Percentiles rank a stretch among this genome's conserved stretches.
Evolutionary conservation across 2,329 filamentous ascomycete genomes (phyloP).

Genomic region (Zopfia rhizophila): DNA sequence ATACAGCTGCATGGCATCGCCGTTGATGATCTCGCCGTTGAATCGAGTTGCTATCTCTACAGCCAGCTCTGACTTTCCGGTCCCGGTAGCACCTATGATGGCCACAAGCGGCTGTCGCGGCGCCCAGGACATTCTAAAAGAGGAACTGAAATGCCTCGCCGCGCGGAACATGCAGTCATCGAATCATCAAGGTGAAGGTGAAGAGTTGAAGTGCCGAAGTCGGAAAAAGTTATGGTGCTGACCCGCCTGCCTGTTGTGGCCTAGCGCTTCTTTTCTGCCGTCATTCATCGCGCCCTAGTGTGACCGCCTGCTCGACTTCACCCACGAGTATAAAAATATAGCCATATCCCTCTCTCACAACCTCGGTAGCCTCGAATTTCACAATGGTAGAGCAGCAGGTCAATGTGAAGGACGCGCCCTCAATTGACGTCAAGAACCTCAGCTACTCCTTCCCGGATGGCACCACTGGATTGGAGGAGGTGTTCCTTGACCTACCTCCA

Average conservation of each 20-base stretch:
- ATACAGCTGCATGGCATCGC: constrained; percentile 98
- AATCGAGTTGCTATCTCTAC: constrained; percentile 85
- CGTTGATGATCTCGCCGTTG: constrained; percentile 95
- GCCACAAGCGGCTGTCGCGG: constrained; percentile 72
- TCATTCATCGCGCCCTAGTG: constrained; percentile 14
- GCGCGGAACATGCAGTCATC: constrained; percentile 44
- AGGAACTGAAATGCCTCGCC: constrained; percentile 23
- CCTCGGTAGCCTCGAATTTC: constrained; percentile 2
- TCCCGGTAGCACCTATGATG: constrained; percentile 89
- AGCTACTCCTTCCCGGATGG: constrained; percentile 91
- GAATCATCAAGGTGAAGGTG: too few relatives aligned
- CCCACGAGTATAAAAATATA: constrained; percentile 25
- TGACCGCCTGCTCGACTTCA: constrained; percentile 19
- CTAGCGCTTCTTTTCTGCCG: constrained; percentile 28
- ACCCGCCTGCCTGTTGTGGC: constrained; percentile 27
- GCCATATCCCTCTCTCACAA: constrained; percentile 11
- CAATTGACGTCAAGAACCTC: constrained; percentile 78
- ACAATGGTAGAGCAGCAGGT: constrained; percentile 37
- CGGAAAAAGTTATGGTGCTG: constrained; percentile 1
- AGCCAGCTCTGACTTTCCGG: constrained; percentile 94
- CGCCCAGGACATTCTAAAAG: constrained; percentile 34
- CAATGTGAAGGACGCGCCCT: constrained; percentile 56
- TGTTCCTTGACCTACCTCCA: constrained; percentile 80
- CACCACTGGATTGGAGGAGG: constrained; percentile 77
- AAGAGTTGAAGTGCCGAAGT: constrained; percentile 23